Base-by-base conservation (phyloP, 2,329 filamentous ascomycete genomes). In the Beauveria asiatica region DNA sequence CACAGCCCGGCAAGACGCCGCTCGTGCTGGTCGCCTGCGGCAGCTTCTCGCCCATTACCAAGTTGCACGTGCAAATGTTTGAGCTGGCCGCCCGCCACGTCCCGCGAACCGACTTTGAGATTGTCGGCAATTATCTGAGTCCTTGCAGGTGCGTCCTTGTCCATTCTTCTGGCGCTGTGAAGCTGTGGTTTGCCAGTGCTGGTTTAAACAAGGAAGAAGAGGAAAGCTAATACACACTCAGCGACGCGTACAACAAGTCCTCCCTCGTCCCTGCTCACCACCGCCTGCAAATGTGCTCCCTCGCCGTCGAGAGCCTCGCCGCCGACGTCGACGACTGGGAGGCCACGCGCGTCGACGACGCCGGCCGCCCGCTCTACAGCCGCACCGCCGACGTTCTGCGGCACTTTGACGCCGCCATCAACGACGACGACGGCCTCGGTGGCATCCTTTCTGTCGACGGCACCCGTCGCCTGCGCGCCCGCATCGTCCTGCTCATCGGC, bases 291-390 rank as follows among this genome's bases (percentile, higher is more conserved):
- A 97, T 97, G 92, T 96, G 91, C 73, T 83, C 89, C 67, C 79
- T 95, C 42, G 92, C 91, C 8, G 86, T 91, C 25, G 83, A 86
- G 66, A 81, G 88, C 66, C 86, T 89, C 55, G 84, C 71, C 86
- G 79, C 95, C 62, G 91, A 91, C 85, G 89, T 94, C 50, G 91
- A 96, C 70, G 85, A 89, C 0, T 95, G 89, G 87, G 92, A 96
- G 78, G 89, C 90, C 41, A 88, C 67, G 86, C 95, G 75, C 83
- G 30, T 59, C 57, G 57, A 59, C 57, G 39, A 49, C 57, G 25
- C 57, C 27, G 57, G 57, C 49, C 41, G 49, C 23, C 87, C 68
- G 82, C 89, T 65, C 7, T 97, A 96, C 71, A 87, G 91, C 63
- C 91, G 92, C 17, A 97, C 93, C 1, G 93, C 92, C 44, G 83